Percentiles rank a stretch among this genome's conserved stretches.
Evolutionary conservation across 2,329 filamentous ascomycete species (phyloP).

Genomic region (Metarhizium anisopliae): DNA sequence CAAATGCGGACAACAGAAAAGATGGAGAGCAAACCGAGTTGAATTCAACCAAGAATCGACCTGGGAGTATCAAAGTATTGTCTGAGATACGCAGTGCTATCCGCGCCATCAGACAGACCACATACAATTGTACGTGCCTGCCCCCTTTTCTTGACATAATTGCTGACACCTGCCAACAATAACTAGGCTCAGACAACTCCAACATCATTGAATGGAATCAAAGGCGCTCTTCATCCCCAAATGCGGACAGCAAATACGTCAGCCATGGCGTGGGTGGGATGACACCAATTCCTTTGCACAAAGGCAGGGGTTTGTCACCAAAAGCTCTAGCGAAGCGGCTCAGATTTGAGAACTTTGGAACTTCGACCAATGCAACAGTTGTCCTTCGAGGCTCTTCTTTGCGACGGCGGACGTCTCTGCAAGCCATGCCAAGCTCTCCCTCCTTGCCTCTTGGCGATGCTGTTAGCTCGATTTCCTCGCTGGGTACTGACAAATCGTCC

Average conservation of each 20-base stretch:
- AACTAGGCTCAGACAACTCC: constrained; percentile 16
- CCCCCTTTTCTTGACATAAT: neutral
- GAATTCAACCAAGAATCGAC: constrained; percentile 15
- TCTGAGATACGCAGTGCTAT: constrained; percentile 25
- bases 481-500: constrained; percentile 16
- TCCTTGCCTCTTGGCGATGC: constrained; percentile 12
- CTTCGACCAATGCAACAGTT: constrained; percentile 19
- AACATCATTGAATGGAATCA: constrained; percentile 8
- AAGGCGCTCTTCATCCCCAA: constrained; percentile 1
- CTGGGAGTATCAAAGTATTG: constrained; percentile 22
- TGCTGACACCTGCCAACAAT: neutral
- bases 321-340: constrained; percentile 18
- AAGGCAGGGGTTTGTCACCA: constrained; percentile 12
- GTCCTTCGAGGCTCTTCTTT: constrained; percentile 15
- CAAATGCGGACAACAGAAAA: neutral
- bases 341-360: constrained; percentile 14
- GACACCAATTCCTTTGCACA: constrained; percentile 3
- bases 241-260: neutral
- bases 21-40: constrained; percentile 6
- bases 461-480: constrained; percentile 18
- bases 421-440: constrained; percentile 11
- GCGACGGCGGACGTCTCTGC: constrained; percentile 17
- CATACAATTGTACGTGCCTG: constrained; percentile 15
- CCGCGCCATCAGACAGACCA: constrained; percentile 21
- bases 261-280: neutral